Percentiles rank a stretch among this genome's conserved stretches.
These are phyloP conservation scores for Cyberlindnera maclurae DNA, from an alignment of 805 yeast species.

Conservation along the genomic window DNA sequence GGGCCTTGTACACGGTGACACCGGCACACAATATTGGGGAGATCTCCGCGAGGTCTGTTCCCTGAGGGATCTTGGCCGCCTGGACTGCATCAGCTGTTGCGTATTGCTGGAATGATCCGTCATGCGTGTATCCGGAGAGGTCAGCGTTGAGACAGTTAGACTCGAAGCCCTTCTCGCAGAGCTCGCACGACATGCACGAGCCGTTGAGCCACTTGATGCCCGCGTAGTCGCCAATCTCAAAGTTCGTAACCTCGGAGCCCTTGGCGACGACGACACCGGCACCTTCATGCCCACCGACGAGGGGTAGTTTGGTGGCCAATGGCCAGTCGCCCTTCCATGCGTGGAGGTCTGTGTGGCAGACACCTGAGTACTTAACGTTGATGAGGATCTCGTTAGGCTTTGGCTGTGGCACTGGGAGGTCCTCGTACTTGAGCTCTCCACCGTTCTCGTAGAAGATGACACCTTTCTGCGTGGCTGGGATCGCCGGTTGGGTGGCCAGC, in stretches of 20 bases:
- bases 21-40: constrained; percentile 90
- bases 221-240: constrained; percentile 73
- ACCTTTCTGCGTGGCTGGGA: constrained; percentile 68
- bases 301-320: constrained; percentile 60
- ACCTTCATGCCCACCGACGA: constrained; percentile 89
- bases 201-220: constrained; percentile 83
- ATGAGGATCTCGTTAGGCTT: constrained; percentile 70
- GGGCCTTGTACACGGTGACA: constrained; percentile 84
- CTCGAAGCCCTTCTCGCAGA: constrained; percentile 60
- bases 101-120: constrained; percentile 88
- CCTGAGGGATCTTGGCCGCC: constrained; percentile 73
- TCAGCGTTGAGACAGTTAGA: constrained; percentile 65
- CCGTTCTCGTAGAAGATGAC: constrained; percentile 59
- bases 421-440: constrained; percentile 59
- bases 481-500: constrained; percentile 24
- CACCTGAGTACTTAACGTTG: constrained; percentile 83
- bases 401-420: constrained; percentile 76
- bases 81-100: constrained; percentile 85
- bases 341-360: constrained; percentile 90
- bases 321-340: constrained; percentile 97
- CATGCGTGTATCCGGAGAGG: constrained; percentile 82
- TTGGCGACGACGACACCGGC: constrained; percentile 79
- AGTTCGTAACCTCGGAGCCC: constrained; percentile 62
- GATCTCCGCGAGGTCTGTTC: constrained; percentile 64
- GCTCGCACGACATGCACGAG: constrained; percentile 72